Evolutionary conservation across 371 early-diverging fungal genomes (phyloP), one percentile per base, ranked within the genome.

Genomic region (Mucor saturninus): DNA sequence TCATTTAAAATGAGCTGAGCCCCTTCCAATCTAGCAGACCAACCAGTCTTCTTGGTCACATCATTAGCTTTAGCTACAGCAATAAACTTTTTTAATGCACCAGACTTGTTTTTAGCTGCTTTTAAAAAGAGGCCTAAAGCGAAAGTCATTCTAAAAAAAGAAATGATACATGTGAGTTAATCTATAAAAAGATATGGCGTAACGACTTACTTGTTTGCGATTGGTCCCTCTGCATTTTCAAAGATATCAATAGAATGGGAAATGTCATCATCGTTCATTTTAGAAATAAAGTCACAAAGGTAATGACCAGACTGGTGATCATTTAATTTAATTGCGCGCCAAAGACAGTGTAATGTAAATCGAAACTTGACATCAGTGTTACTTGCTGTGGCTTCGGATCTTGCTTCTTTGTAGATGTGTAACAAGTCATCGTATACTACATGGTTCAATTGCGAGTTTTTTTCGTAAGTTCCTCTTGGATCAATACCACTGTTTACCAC

Each of bases 291-390:
- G 5, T 61, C 32, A 48, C 61, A 61, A 14, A 69, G 15, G 29
- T 28, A n/a, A n/a, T 54, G 40, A 15, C 69, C 69, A 28, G 69
- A 59, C 6, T 15, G 46, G 28, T 64, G 64, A 38, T 69, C 69
- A 11, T 57, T 55, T 1, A 69, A 32, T 30, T 52, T 38, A 28
- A 69, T 56, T 1, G 65, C 65, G 40, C 53, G 64, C 69, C 69
- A 69, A 3, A 69, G 43, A 31, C 64, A 61, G 5, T 64, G 53
- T 26, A 69, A 49, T 3, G 61, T 35, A 45, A 69, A 69, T 21
- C 54, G 52, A 7, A 50, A 64, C 39, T 50, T 42, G 26, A 56
- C 10, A 32, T 65, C 39, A 37, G 40, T 32, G 29, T 56, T 42
- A 29, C 8, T 51, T 5, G 38, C 49, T 21, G 40, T 8, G 14